phyloP scores from a whole-genome alignment of 768 basidiomycete species.

The Podaxis sp. region DNA sequence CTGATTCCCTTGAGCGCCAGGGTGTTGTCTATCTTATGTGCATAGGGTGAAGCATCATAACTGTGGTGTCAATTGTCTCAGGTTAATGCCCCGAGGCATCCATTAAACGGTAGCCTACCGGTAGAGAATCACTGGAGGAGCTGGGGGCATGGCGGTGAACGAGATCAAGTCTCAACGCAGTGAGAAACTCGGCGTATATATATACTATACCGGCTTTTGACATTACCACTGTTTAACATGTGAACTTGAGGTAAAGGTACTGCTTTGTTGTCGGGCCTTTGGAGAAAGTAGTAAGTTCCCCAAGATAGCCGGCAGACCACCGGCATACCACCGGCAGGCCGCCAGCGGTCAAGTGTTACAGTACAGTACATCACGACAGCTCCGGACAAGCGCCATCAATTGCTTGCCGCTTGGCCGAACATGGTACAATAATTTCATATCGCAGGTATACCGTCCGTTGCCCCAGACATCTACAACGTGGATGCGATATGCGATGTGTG shows the following conservation, averaged over 20 bases:
- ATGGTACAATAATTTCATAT: background rate
- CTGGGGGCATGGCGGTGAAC: conserved; percentile 13
- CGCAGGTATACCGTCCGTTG: background rate
- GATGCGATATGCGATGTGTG: background rate
- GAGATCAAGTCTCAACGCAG: background rate
- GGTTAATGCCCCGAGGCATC: background rate
- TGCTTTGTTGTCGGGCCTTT: background rate
- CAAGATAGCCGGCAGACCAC: background rate
- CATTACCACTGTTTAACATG: conserved; percentile 4
- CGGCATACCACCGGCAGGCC: background rate
- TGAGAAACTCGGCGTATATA: background rate
- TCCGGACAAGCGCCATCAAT: background rate
- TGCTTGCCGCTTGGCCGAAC: background rate
- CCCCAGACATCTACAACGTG: background rate
- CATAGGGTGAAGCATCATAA: conserved; percentile 50
- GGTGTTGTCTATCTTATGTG: conserved; percentile 47
- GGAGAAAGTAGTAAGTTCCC: background rate
- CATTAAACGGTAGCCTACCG: conserved; percentile 27
- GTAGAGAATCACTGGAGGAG: conserved; percentile 37
- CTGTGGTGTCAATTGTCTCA: conserved; percentile 20
- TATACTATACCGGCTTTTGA: conserved; percentile 7
- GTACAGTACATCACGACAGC: background rate
- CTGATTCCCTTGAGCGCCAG: conserved; percentile 46
- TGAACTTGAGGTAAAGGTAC: background rate
- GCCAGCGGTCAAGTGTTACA: background rate